Base-by-base conservation (phyloP, 2,329 filamentous ascomycete species). In the Sphaerulina vaccinii region DNA sequence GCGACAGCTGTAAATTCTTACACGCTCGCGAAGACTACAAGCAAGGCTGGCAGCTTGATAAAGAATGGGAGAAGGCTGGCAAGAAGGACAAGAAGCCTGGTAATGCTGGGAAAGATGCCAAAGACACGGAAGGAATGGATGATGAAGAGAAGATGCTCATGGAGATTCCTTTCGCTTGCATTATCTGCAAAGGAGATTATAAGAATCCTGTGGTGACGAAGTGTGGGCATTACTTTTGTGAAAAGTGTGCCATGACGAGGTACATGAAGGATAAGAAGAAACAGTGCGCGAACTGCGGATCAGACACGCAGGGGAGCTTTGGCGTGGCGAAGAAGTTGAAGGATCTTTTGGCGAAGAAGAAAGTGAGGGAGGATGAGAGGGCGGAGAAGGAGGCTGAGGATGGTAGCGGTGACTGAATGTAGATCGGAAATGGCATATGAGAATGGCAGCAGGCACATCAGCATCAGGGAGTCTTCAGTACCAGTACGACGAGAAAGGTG, bases 211-310 rank as follows among this genome's bases (percentile, higher is more conserved):
- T 97, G 10, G 75, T 92, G 19, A 97, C 93, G 10, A 87, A 90
- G 59, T 99, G 93, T 61, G 88, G 90, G 0, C 93, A 99, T 70
- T 97, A 97, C 70, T 97, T 97, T 67, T 99, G 93, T 68, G 88
- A 96, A 70, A 78, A 80, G 1, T 99, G 93, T 70, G 93, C 93
- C 21, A 75, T 97, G 62, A 84, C 88, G 67, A 75, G 91, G 59
- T 97, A 96, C 68, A 80, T 88, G 60, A 80, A 87, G 57, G 93
- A 89, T 67, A 89, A 91, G 62, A 68, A 67, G 48, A 91, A 91
- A 3, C 83, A 82, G 2, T 97, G 93, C 70, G 89, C 88, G 2
- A 87, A 87, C 3, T 97, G 93, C 68, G 88, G 89, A 1, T 78
- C 85, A 1, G 88, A 90, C 4, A 97, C 91, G 0, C 85, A 86